Base-by-base conservation (phyloP, 108 stramenopile species). In the Epipyxis sp. region DNA sequence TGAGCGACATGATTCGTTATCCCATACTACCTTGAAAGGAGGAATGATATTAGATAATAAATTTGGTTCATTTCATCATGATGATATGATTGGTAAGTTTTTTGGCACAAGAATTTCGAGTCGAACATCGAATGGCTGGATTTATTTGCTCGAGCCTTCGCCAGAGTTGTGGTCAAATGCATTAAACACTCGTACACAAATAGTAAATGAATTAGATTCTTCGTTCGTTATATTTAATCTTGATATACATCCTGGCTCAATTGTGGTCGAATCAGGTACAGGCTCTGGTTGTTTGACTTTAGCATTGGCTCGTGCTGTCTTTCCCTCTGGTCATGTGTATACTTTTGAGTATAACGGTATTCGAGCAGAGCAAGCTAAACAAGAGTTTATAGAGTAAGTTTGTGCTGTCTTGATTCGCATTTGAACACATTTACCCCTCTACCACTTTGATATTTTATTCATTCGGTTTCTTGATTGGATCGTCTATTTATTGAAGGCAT, bases 241-340 rank as follows among this genome's bases (percentile, higher is more conserved):
- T 16, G 65, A 94, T 78, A 76, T 97, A 67, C 65, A 80, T n/a
- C 94, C 94, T 10, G 93, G 94, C 69, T 89, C 88, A 82, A 79
- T 87, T 0, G 94, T 97, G 6, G 86, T 92, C 35, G 96, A 97
- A 79, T 85, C 81, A 39, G 96, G 96, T 41, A 97, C 96, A 1
- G 96, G 96, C 0, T 87, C 86, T 39, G 96, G 94, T 0, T 91
- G 93, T 37, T 89, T 95, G 89, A 65, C 61, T 37, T 6, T 65
- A 16, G 20, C 87, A 20, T 85, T 97, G 32, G 58, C 93, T 41
- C 82, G 96, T 29, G 88, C 92, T 45, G 94, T 97, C 71, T 90
- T 91, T 29, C 94, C 94, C 6, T 37, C 61, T n/a, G 96, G 96
- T 3, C 88, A 85, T 3, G 81, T 86, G 0, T 78, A 83, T 68